Percentiles rank a stretch among this genome's conserved stretches.
phyloP scores from a whole-genome alignment of 2,329 filamentous ascomycete genomes.

The Aspergillus tubingensis region DNA sequence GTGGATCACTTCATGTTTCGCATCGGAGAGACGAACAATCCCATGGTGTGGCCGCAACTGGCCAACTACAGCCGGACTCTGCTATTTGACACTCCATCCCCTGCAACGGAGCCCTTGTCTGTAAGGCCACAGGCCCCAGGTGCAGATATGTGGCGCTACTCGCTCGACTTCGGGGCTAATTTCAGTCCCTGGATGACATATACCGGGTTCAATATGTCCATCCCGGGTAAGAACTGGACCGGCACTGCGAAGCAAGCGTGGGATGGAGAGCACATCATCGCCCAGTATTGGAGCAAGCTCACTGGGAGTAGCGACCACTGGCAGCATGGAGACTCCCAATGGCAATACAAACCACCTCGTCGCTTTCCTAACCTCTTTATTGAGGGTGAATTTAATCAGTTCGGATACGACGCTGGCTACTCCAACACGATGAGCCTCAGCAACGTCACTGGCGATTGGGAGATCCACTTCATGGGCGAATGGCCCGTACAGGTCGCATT shows the following conservation, averaged over 20 bases:
- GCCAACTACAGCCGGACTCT: conserved; percentile 61
- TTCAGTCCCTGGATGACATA: conserved; percentile 62
- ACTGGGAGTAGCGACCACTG: conserved; percentile 61
- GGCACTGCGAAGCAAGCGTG: conserved; percentile 59
- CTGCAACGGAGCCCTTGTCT: conserved; percentile 44
- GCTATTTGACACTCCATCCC: conserved; percentile 40
- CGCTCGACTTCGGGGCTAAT: conserved; percentile 59
- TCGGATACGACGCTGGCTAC: conserved; percentile 61
- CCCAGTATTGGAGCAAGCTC: conserved; percentile 63
- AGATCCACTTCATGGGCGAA: conserved; percentile 62
- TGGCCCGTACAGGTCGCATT: conserved; percentile 64
- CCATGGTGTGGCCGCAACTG: conserved; percentile 56
- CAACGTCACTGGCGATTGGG: conserved; percentile 51
- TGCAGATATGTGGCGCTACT: conserved; percentile 63
- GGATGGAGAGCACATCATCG: conserved; percentile 61
- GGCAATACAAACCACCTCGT: conserved; percentile 42
- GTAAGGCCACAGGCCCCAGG: conserved; percentile 61
- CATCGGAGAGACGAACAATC: conserved; percentile 58
- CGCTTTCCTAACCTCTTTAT: conserved; percentile 63
- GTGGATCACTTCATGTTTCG: conserved; percentile 62
- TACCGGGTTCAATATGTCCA: conserved; percentile 49
- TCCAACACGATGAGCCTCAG: conserved; percentile 54
- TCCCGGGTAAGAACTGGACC: conserved; percentile 54
- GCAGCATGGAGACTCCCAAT: conserved; percentile 58
- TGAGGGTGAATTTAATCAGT: conserved; percentile 63